Conservation (phyloP, 2,329 filamentous ascomycete genomes). For the Xylariaceae sp. region DNA sequence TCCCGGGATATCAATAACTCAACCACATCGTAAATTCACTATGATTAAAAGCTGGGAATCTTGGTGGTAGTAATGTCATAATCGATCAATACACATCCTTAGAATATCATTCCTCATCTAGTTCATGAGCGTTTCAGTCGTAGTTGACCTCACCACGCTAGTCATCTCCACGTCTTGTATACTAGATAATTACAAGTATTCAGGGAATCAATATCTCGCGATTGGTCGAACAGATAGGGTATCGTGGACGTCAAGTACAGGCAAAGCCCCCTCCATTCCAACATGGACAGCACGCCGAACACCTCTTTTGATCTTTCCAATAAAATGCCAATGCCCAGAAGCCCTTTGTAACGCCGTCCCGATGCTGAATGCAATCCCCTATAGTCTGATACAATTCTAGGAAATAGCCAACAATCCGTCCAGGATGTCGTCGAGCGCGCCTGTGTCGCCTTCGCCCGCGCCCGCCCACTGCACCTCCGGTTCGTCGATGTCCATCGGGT, state of each 20-base stretch:
- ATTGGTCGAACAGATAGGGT: conserved; percentile 12
- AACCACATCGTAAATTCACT: no score
- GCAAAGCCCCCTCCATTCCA: not conserved
- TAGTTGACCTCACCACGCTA: no score
- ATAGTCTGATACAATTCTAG: conserved; percentile 15
- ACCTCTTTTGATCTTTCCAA: conserved; percentile 15
- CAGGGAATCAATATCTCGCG: no score
- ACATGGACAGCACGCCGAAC: conserved; percentile 10
- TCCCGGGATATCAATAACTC: no score
- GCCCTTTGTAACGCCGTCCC: conserved; percentile 12
- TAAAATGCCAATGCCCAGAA: conserved; percentile 3
- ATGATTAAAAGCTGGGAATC: no score
- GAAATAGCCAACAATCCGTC: conserved; percentile 51
- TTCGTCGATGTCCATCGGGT: conserved; percentile 61
- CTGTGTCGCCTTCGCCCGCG: conserved; percentile 47
- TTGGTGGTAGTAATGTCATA: no score
- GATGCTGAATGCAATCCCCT: conserved; percentile 9
- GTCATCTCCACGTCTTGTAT: not conserved
- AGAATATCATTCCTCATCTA: no score
- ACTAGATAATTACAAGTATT: not conserved
- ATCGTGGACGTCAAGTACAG: conserved; percentile 12
- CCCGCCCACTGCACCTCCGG: conserved; percentile 56
- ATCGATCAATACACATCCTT: no score
- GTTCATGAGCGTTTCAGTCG: no score
- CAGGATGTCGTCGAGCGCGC: conserved; percentile 52